A percentile compares a stretch with the other conserved stretches of the same genome.
These are phyloP conservation scores for Solanum clarkiae DNA, from an alignment of 257 asterid species.

Conservation along the genomic window DNA sequence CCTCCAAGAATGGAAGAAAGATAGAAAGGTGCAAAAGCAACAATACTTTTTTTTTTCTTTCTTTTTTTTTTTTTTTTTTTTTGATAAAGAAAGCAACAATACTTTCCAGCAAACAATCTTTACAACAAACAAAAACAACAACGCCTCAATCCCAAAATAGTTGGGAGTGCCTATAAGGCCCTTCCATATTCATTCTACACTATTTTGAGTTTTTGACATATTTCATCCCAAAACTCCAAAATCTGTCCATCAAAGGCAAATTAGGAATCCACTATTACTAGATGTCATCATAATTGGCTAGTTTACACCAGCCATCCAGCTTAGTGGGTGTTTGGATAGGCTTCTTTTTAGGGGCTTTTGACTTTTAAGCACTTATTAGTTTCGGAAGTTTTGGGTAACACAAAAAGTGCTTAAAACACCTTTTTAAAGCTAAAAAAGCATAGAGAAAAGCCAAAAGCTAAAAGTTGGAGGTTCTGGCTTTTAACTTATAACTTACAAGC, in stretches of 20 bases:
- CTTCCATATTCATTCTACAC: neutral
- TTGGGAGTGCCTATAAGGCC: neutral
- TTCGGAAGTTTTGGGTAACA: no score
- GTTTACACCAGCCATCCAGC: neutral
- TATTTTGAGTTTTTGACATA: neutral
- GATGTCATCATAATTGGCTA: neutral
- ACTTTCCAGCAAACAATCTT: neutral
- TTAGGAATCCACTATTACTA: neutral
- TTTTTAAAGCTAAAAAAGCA: no score
- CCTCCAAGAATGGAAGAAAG: neutral
- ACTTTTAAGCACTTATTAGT: no score
- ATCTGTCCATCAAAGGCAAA: neutral
- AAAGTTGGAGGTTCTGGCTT: no score
- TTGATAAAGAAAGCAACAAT: no score
- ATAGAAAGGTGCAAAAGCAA: neutral
- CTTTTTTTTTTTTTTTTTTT: no score
- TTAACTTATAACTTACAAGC: no score
- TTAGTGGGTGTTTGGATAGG: neutral
- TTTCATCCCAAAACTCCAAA: neutral
- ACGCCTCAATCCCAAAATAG: neutral
- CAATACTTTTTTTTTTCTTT: no score
- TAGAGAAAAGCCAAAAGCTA: no score
- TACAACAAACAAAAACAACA: neutral
- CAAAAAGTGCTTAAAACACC: no score
- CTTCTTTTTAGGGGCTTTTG: no score